Percentiles rank a stretch among this genome's conserved stretches.
phyloP scores from a whole-genome alignment of 306 rosid genomes.

The Malus orientalis region DNA sequence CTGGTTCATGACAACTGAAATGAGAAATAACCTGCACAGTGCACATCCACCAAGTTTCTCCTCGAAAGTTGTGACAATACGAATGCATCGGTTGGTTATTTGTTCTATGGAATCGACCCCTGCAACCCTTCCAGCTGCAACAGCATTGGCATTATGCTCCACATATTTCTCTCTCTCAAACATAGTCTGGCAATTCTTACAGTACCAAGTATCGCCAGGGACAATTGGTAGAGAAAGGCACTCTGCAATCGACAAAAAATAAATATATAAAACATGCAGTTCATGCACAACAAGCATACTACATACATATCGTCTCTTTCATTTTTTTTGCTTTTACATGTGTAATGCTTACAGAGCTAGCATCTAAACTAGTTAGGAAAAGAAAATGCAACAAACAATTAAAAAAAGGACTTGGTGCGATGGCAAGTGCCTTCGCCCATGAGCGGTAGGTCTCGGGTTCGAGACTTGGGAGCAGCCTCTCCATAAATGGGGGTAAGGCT shows the following conservation, averaged over 20 bases:
- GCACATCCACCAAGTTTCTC: slow-evolving; percentile 61
- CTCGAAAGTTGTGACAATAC: slow-evolving; percentile 60
- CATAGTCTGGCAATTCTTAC: slow-evolving; percentile 67
- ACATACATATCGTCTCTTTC: not conserved
- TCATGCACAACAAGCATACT: not conserved
- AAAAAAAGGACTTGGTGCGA: no score
- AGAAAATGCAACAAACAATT: not conserved
- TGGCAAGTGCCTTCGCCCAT: no score
- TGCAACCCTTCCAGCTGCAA: slow-evolving; percentile 64
- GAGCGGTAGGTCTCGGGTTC: no score
- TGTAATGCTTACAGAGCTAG: not conserved
- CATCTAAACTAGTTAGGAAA: not conserved
- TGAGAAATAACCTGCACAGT: slow-evolving; percentile 50
- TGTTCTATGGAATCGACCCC: slow-evolving; percentile 66
- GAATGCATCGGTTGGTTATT: slow-evolving; percentile 70
- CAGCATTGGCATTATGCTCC: slow-evolving; percentile 59
- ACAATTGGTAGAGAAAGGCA: slow-evolving; percentile 60
- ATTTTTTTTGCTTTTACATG: not conserved
- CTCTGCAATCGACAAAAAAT: slow-evolving; percentile 38
- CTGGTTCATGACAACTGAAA: not conserved
- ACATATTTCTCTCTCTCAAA: slow-evolving; percentile 51
- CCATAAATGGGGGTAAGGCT: no score
- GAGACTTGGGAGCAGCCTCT: no score
- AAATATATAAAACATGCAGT: not conserved
- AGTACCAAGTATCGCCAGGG: slow-evolving; percentile 78